phyloP scores from a whole-genome alignment of 441 rosid genomes.

The Populus tomentosa region DNA sequence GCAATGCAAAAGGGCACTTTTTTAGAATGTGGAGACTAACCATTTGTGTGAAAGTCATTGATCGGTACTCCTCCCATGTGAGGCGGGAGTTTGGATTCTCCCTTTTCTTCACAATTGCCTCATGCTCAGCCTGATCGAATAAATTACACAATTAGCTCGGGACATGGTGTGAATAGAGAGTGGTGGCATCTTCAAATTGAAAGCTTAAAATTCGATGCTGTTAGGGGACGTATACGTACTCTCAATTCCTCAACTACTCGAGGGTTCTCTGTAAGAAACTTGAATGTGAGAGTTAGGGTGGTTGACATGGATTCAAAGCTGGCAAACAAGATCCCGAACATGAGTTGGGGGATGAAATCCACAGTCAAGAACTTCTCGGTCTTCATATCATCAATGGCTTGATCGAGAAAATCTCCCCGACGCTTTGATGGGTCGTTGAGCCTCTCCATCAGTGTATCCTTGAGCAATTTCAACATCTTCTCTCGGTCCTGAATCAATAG shows the following conservation, averaged over 20 bases:
- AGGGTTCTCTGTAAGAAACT: too few relatives aligned
- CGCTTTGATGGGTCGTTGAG: not conserved
- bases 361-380: conserved; percentile 22
- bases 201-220: not conserved
- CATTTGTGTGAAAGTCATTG: conserved; percentile 34
- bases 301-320: conserved; percentile 19
- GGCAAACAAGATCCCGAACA: conserved; percentile 21
- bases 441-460: conserved; percentile 4
- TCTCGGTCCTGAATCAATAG: conserved; percentile 11
- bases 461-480: conserved; percentile 10
- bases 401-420: conserved; percentile 27
- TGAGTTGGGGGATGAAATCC: conserved; percentile 15
- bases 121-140: too few relatives aligned
- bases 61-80: conserved; percentile 35
- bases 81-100: conserved; percentile 9
- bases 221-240: too few relatives aligned
- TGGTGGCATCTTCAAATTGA: not conserved
- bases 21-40: conserved; percentile 4
- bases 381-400: conserved; percentile 18
- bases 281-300: too few relatives aligned
- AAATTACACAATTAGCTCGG: too few relatives aligned
- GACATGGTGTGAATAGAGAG: not conserved
- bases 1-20: not conserved
- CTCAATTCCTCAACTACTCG: too few relatives aligned
- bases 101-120: not conserved